phyloP scores from a whole-genome alignment of 1,284 basidiomycete genomes.

The Mycosarcoma mackinlayi region DNA sequence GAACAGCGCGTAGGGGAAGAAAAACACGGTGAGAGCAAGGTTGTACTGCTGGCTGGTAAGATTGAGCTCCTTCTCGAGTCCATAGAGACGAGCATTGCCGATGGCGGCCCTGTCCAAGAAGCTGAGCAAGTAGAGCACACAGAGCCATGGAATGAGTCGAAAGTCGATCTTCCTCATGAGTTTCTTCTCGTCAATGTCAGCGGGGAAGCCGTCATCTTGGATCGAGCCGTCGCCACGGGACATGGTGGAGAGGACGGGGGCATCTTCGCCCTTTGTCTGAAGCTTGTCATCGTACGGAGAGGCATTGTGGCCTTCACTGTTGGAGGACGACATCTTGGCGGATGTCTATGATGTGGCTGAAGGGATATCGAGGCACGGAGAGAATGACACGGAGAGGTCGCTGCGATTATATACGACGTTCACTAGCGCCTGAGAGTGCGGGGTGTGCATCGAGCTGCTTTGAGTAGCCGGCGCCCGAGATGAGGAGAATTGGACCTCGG shows the following conservation, averaged over 20 bases:
- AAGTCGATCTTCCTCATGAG: slow-evolving; percentile 63
- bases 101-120: slow-evolving; percentile 72
- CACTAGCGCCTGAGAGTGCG: too few relatives aligned
- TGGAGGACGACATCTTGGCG: slow-evolving; percentile 26
- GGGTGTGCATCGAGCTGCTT: too few relatives aligned
- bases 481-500: too few relatives aligned
- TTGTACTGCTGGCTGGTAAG: slow-evolving; percentile 37
- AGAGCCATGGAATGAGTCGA: slow-evolving; percentile 57
- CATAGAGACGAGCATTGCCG: slow-evolving; percentile 60
- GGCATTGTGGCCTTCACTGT: slow-evolving; percentile 16
- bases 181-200: slow-evolving; percentile 59
- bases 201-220: slow-evolving; percentile 24
- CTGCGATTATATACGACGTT: too few relatives aligned
- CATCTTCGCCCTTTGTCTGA: slow-evolving; percentile 12
- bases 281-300: slow-evolving; percentile 21
- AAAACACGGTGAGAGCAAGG: slow-evolving; percentile 50
- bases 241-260: slow-evolving; percentile 15
- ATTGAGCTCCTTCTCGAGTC: slow-evolving; percentile 37
- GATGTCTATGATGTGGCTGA: background rate
- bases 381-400: background rate
- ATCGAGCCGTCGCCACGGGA: slow-evolving; percentile 15
- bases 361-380: background rate
- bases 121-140: slow-evolving; percentile 53
- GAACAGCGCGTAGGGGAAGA: slow-evolving; percentile 55
- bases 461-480: too few relatives aligned